These are phyloP conservation scores for Heliamphora exappendiculata DNA, from an alignment of 148 eudicot species.

Conservation along the genomic window DNA sequence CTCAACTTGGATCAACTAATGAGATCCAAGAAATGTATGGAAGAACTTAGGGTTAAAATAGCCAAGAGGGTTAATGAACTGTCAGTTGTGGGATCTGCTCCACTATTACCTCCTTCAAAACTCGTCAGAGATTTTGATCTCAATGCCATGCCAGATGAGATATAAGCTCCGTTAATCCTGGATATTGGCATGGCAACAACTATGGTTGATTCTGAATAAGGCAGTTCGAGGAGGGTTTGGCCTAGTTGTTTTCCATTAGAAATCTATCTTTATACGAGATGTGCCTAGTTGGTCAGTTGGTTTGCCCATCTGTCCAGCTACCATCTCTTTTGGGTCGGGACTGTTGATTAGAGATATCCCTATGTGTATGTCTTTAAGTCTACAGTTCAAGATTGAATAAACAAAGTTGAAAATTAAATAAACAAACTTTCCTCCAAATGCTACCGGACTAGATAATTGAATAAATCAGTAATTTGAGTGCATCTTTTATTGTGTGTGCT, in stretches of 20 bases:
- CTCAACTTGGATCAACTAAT: constrained; percentile 3
- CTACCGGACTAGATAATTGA: neutral
- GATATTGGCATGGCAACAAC: neutral
- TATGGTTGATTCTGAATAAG: neutral
- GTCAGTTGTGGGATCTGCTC: neutral
- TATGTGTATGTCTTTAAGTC: neutral
- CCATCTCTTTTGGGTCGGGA: neutral
- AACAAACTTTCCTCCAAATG: neutral
- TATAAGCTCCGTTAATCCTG: neutral
- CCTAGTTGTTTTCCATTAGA: neutral
- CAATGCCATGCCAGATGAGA: constrained; percentile 4
- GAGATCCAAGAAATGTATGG: neutral
- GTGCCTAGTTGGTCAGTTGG: neutral
- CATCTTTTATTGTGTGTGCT: neutral
- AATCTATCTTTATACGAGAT: neutral
- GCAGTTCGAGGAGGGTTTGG: neutral
- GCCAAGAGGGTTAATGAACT: neutral
- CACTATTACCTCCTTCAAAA: neutral
- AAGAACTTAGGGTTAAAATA: constrained; percentile 2
- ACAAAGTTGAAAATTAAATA: neutral
- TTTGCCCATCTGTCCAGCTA: neutral
- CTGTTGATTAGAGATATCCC: neutral
- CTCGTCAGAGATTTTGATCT: constrained; percentile 6
- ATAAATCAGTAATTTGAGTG: neutral
- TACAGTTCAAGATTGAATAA: neutral